phyloP scores from a whole-genome alignment of 148 eudicot species.

The Chenopodium berlandieri region DNA sequence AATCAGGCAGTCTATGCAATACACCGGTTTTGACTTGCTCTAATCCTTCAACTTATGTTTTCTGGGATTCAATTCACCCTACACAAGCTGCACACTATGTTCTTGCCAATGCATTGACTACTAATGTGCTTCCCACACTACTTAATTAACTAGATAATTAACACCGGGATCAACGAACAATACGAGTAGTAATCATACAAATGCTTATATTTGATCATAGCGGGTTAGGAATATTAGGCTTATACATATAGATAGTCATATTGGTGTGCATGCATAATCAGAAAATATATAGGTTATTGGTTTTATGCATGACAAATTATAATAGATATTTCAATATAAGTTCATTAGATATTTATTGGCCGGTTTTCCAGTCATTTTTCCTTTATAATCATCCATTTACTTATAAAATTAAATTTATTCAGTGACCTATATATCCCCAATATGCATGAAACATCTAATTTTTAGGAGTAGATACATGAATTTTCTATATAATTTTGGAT shows the following conservation, averaged over 20 bases:
- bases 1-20: constrained; percentile 30
- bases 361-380: too few species aligned
- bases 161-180: too few species aligned
- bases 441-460: neutral
- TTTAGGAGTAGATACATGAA: neutral
- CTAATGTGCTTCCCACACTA: constrained; percentile 14
- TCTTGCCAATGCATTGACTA: constrained; percentile 26
- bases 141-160: neutral
- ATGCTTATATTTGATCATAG: neutral
- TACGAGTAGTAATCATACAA: neutral
- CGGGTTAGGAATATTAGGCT: neutral
- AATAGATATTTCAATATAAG: too few species aligned
- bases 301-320: neutral
- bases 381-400: too few species aligned
- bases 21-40: constrained; percentile 10
- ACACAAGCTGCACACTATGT: constrained; percentile 35
- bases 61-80: constrained; percentile 51
- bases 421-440: neutral
- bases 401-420: too few species aligned
- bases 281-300: neutral
- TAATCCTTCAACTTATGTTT: constrained; percentile 36
- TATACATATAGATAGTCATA: neutral
- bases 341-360: too few species aligned
- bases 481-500: too few species aligned
- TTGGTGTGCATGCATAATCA: neutral